Conservation (phyloP, 139 green algal species). For the Auxenochlorella pyrenoidosa region DNA sequence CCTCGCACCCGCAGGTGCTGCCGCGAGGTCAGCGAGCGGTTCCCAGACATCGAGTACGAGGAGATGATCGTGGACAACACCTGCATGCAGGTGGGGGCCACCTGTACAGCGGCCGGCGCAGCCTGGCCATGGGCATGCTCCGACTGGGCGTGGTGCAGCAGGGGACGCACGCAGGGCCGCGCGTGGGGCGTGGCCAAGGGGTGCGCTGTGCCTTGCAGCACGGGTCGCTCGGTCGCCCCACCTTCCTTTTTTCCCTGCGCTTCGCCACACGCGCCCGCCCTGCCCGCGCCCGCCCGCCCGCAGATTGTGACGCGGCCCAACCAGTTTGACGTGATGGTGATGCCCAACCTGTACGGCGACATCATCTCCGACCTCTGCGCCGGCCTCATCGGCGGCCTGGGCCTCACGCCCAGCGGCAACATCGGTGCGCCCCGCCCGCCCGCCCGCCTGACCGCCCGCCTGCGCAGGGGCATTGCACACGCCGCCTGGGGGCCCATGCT, state of each 20-base stretch:
- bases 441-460: too few species aligned
- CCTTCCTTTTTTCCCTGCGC: too few species aligned
- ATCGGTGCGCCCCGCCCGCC: constrained; percentile 60
- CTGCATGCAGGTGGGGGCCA: constrained; percentile 89
- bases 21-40: constrained; percentile 82
- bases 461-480: too few species aligned
- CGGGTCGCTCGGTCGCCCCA: too few species aligned
- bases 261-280: too few species aligned
- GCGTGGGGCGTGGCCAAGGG: background rate
- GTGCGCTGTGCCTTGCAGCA: background rate
- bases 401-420: constrained; percentile 92
- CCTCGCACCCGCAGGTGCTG: constrained; percentile 67
- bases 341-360: constrained; percentile 98
- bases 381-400: constrained; percentile 94
- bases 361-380: constrained; percentile 97
- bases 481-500: too few species aligned
- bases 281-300: background rate
- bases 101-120: background rate
- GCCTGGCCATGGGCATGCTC: background rate
- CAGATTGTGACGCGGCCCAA: constrained; percentile 80
- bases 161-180: background rate
- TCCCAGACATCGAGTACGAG: constrained; percentile 93
- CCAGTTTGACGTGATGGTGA: constrained; percentile 96
- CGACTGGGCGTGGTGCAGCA: too few species aligned
- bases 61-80: constrained; percentile 98